These are phyloP conservation scores for Schizopora paradoxa DNA, from an alignment of 1,284 basidiomycete genomes.

Conservation along the genomic window DNA sequence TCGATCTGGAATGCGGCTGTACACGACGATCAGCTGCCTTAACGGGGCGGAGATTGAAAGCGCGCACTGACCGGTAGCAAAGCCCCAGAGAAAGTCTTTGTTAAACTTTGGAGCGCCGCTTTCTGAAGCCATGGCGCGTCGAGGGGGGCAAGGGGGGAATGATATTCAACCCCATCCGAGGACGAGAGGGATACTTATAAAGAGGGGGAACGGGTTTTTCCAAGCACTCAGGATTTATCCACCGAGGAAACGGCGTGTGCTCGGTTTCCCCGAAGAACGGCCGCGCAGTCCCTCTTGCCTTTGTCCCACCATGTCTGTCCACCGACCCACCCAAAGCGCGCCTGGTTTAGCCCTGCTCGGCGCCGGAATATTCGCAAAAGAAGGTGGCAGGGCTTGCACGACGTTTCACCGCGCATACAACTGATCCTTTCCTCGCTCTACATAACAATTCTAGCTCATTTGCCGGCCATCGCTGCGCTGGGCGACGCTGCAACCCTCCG, in stretches of 20 bases:
- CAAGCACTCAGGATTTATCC: neutral
- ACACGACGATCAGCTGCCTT: constrained; percentile 12
- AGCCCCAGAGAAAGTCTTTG: constrained; percentile 65
- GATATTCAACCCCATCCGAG: neutral
- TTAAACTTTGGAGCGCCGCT: constrained; percentile 30
- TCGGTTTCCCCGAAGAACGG: no score
- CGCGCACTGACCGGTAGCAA: constrained; percentile 53
- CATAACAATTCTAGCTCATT: constrained; percentile 59
- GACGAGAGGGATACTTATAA: constrained; percentile 5
- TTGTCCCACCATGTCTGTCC: constrained; percentile 10
- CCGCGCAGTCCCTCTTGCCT: constrained; percentile 7
- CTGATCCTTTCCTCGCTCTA: no score
- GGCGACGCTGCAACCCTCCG: constrained; percentile 45
- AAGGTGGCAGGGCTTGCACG: constrained; percentile 38
- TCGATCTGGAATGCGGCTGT: constrained; percentile 65
- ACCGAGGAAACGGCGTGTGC: constrained; percentile 11
- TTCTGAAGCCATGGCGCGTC: neutral
- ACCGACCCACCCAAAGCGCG: constrained; percentile 3
- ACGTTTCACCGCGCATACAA: constrained; percentile 28
- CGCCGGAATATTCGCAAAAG: constrained; percentile 67
- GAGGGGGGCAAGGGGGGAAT: neutral
- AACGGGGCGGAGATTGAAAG: constrained; percentile 19
- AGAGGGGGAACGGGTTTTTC: neutral
- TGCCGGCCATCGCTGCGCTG: constrained; percentile 61
- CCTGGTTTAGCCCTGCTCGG: constrained; percentile 62